Evolutionary conservation across 441 rosid genomes (phyloP).

Genomic region (Bruguiera hainesii): DNA sequence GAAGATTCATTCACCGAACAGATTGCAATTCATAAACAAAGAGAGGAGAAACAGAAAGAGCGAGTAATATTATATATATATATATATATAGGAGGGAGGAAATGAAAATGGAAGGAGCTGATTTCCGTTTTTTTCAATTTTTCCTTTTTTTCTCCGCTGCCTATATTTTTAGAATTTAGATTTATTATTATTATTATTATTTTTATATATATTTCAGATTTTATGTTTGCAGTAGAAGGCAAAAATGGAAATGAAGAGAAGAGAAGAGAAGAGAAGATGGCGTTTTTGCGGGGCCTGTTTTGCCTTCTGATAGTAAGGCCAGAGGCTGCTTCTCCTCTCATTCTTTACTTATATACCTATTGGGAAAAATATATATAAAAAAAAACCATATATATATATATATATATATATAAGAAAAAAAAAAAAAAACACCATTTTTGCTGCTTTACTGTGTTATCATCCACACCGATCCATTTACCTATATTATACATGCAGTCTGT

Average conservation of each 20-base stretch:
- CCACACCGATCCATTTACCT: not conserved
- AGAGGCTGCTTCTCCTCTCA: not conserved
- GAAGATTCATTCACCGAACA: slow-evolving; percentile 30
- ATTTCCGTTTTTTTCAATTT: slow-evolving; percentile 5
- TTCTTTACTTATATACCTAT: not conserved
- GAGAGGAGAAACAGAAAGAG: slow-evolving; percentile 9
- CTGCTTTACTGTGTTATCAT: not conserved
- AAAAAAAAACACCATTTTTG: not conserved
- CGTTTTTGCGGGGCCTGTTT: not conserved
- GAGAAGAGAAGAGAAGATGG: not conserved
- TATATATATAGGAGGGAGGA: slow-evolving; percentile 26
- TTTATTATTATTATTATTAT: not conserved
- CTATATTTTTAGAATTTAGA: not conserved
- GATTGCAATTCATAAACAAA: slow-evolving; percentile 18
- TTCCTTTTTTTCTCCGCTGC: not conserved
- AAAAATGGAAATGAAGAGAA: slow-evolving; percentile 2
- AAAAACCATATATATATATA: no score
- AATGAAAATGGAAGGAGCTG: slow-evolving; percentile 16
- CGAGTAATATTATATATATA: slow-evolving; percentile 15
- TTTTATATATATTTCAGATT: not conserved
- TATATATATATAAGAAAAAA: no score
- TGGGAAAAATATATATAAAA: not conserved
- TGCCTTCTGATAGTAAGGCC: not conserved
- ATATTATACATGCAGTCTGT: no score
- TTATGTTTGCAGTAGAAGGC: slow-evolving; percentile 3